Evolutionary conservation across 1,284 basidiomycete genomes (phyloP), one percentile per base, ranked within the genome.

Genomic region (Cryptococcus deneoformans): DNA sequence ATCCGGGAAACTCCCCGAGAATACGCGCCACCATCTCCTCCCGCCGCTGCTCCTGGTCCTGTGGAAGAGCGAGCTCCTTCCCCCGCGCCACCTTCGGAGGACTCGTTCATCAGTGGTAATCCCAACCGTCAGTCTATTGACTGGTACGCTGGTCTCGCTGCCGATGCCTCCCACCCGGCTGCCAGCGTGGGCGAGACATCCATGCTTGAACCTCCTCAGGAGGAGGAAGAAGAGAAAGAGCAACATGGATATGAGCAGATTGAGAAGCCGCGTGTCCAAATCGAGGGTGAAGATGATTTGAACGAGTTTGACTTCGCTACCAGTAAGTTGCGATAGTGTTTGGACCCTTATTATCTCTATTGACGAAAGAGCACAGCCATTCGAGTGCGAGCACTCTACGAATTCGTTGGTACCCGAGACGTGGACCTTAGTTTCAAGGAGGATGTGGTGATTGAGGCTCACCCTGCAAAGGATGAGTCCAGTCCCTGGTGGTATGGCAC

Each of bases 101-200:
- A 71, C 42, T 66, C 76, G 9, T 58, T 62, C 10, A 57, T 52
- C 52, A 60, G 49, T 56, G 64, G 59, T 38, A 29, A 81, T 72
- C 68, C 67, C 46, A 86, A 90, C 69, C 83, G 88, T 60, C 88
- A 93, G 74, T 89, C 87, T 34, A 88, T 96, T 9, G 93, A 92
- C 70, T 97, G 94, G 94, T 90, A 91, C 72, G 84, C 86, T 55
- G 88, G 86, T 43, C 81, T 95, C n/a, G 92, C 93, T 8, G 87
- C 87, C 44, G 90, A 95, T 76, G 73, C 78, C 8, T 70, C 79
- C 44, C 69, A 70, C 59, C 72, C 74, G 0, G 66, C 66, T 3
- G 65, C 62, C 9, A 54, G 50, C 38, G 56, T 56, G 50, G 59
- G 48, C 34, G 70, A 69, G 50, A 52, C 57, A n/a, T 50, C 51